Percentiles rank a stretch among this genome's conserved stretches.
These are phyloP conservation scores for Pseudohalonectria lignicola DNA, from an alignment of 2,329 filamentous ascomycete species.

Conservation along the genomic window DNA sequence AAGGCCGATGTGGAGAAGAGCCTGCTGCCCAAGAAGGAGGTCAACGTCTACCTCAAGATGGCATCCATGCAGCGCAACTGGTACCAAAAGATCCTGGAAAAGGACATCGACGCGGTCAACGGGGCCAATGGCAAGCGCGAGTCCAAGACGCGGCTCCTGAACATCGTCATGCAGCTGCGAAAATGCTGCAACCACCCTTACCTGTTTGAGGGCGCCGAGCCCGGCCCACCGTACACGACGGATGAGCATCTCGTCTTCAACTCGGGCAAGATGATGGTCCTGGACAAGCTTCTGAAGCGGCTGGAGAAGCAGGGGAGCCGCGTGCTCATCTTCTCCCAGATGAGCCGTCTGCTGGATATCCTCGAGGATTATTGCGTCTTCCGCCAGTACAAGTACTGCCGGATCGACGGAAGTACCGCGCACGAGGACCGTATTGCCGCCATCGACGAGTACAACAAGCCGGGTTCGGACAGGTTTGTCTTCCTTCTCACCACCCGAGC, in stretches of 20 bases:
- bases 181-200: slow-evolving; percentile 99
- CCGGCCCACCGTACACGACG: slow-evolving; percentile 93
- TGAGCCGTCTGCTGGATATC: slow-evolving; percentile 95
- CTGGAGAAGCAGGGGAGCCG: slow-evolving; percentile 81
- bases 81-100: slow-evolving; percentile 98
- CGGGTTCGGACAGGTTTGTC: slow-evolving; percentile 89
- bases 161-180: slow-evolving; percentile 98
- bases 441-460: slow-evolving; percentile 97
- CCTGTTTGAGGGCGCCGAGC: slow-evolving; percentile 93
- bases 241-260: slow-evolving; percentile 93
- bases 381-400: slow-evolving; percentile 87
- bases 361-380: slow-evolving; percentile 98
- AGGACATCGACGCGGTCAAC: slow-evolving; percentile 98
- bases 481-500: slow-evolving; percentile 93
- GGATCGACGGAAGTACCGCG: slow-evolving; percentile 92
- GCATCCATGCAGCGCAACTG: slow-evolving; percentile 98
- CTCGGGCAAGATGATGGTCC: slow-evolving; percentile 92
- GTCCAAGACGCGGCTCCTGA: slow-evolving; percentile 91
- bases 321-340: slow-evolving; percentile 98
- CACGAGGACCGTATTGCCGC: slow-evolving; percentile 96
- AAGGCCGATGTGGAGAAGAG: slow-evolving; percentile 99
- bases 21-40: slow-evolving; percentile 89
- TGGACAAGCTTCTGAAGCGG: slow-evolving; percentile 80
- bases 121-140: slow-evolving; percentile 93
- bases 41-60: slow-evolving; percentile 97